These are phyloP conservation scores for Cocos nucifera DNA, from an alignment of 176 grass and related monocot species.

Conservation along the genomic window DNA sequence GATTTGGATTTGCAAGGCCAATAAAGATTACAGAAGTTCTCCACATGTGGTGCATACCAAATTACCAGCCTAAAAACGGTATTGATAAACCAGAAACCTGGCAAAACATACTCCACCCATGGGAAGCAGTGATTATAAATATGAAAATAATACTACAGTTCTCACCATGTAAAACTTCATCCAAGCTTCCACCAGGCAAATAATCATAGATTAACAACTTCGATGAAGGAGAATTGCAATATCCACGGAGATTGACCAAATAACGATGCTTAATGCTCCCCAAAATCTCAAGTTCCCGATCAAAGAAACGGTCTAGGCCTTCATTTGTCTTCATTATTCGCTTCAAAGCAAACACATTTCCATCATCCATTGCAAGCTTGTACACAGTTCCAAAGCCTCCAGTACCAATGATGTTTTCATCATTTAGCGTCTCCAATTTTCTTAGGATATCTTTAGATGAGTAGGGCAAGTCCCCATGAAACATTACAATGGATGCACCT, in stretches of 20 bases:
- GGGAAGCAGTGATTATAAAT: no score
- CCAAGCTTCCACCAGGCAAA: slow-evolving; percentile 90
- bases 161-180: slow-evolving; percentile 88
- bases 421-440: slow-evolving; percentile 76
- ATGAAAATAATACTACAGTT: slow-evolving; percentile 5
- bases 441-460: slow-evolving; percentile 92
- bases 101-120: no score
- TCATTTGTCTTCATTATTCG: slow-evolving; percentile 98
- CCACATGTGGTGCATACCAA: no score
- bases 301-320: slow-evolving; percentile 77
- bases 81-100: no score
- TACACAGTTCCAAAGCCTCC: slow-evolving; percentile 96
- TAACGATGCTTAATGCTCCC: slow-evolving; percentile 97
- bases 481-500: slow-evolving; percentile 92
- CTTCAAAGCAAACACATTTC: slow-evolving; percentile 85
- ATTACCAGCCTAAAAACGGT: no score
- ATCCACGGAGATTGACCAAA: slow-evolving; percentile 98
- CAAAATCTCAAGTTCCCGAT: slow-evolving; percentile 98
- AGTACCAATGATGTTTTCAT: slow-evolving; percentile 76
- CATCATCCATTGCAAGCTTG: slow-evolving; percentile 95
- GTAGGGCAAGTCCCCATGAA: slow-evolving; percentile 95
- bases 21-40: no score
- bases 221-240: slow-evolving; percentile 89
- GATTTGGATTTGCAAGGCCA: no score
- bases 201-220: slow-evolving; percentile 98